A percentile compares a stretch with the other conserved stretches of the same genome.
These are phyloP conservation scores for Moniliella sp. DNA, from an alignment of 1,284 basidiomycete species.

Conservation along the genomic window DNA sequence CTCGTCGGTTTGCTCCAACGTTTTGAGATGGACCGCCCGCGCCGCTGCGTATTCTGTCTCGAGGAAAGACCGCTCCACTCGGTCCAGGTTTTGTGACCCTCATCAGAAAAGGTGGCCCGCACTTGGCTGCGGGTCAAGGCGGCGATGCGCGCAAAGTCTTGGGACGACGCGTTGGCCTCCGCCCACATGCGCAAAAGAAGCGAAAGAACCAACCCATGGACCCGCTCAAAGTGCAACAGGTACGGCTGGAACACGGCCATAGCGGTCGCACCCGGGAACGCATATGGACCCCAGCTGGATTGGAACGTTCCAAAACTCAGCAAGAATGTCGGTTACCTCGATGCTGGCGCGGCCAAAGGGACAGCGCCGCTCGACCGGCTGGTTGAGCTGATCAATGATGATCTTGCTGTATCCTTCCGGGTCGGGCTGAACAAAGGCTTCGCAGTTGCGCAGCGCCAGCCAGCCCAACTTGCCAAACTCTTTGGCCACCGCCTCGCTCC, in stretches of 20 bases:
- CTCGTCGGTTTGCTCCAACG: conserved; percentile 76
- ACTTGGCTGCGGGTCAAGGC: conserved; percentile 64
- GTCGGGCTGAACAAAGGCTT: conserved; percentile 50
- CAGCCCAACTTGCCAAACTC: conserved; percentile 68
- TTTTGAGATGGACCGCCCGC: conserved; percentile 75
- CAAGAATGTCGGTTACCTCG: conserved; percentile 50
- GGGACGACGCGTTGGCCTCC: conserved; percentile 56
- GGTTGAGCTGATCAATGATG: conserved; percentile 61
- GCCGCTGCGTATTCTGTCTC: conserved; percentile 66
- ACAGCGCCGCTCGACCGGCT: conserved; percentile 55
- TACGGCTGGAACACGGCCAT: conserved; percentile 68
- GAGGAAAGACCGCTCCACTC: conserved; percentile 62
- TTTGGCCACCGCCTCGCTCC: conserved; percentile 52
- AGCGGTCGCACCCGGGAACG: conserved; percentile 46
- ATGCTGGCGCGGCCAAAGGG: conserved; percentile 67
- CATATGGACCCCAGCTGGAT: too few species aligned
- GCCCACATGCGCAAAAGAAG: conserved; percentile 90
- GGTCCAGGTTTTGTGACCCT: conserved; percentile 59
- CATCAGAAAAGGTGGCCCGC: conserved; percentile 38
- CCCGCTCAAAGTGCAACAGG: conserved; percentile 57
- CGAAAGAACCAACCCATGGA: conserved; percentile 58
- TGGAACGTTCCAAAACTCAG: conserved; percentile 20
- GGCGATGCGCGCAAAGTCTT: conserved; percentile 51
- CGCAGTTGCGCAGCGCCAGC: conserved; percentile 52
- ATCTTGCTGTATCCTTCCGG: conserved; percentile 51